Base-by-base conservation (phyloP, 2,329 filamentous ascomycete genomes). In the Ophiosphaerella korrae region DNA sequence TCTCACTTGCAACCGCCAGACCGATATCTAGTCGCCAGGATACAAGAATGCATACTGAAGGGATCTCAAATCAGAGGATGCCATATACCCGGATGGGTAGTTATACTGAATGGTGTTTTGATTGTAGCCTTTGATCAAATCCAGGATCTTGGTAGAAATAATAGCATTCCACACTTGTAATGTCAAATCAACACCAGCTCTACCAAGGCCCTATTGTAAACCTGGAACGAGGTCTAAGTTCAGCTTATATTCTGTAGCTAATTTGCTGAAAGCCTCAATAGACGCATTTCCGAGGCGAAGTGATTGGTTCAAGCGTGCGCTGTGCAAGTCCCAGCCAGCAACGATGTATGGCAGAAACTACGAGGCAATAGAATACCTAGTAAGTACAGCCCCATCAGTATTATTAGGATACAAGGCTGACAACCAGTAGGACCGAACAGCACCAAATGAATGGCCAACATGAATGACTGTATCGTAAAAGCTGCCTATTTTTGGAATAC, bases 401-500 rank as follows among this genome's bases (percentile, higher is more conserved):
- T 82, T 72, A 46, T 76, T 63, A 1, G 84, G 83, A 60, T 84
- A 74, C 50, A 74, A 65, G 40, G 77, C 77, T 7, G 81, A 79
- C 16, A 88, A 75, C 41, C 73, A 77, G 68, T 84, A 86, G 2
- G 79, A 81, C 58, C 84, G 81, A 5, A 79, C 71, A 0, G 84
- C 84, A 29, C 86, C 86, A 58, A 85, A 88, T 0, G 82, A 85
- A 74, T 88, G 85, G 11, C 85, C 86, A 13, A 86, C 76, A 64
- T 88, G 85, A 7, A 85, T 74, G 21, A 84, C 72, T 61, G 81
- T 76, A 7, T 71, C 45, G 58, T 75, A 78, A 3, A 54, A 36
- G 40, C 67, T 57, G 24, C 64, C 64, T n/a, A 82, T 67, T 16
- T 73, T 70, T 0, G 74, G 64, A 21, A 87, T 71, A 0, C 63